Evolutionary conservation across 768 basidiomycete species (phyloP), one percentile per base, ranked within the genome.

Genomic region (Lanmaoa pseudosensibilis): DNA sequence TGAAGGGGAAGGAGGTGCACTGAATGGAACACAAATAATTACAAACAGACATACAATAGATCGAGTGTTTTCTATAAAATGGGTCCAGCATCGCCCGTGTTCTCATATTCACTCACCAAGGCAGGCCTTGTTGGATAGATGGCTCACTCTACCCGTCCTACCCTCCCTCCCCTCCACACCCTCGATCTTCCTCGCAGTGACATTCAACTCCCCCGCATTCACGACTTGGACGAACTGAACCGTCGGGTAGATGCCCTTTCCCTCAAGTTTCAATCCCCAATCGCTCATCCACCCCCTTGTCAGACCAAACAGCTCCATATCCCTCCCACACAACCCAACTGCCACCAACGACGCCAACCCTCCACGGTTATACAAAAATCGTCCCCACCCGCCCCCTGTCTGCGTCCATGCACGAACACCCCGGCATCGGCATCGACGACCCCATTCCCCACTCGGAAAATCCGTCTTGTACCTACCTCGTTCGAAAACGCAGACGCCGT

Each of bases 401-500:
- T 43, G 11, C 39, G 55, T 32, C 25, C 46, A 8, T 6, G 33
- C 40, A 32, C 34, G 5, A 37, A 57, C 36, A 13, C 15, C 6
- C 43, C 39, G 12, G 11, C 13, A 21, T 23, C 21, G 21, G 11
- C 62, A 2, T 52, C 65, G 46, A 51, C 60, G 12, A 1, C 54
- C 51, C 25, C 52, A 54, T 15, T 61, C 50, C 46, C 58, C 7
- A 47, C 65, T 27, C 59, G 58, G 38, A 70, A 74, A 67, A 55
- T 78, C 55, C 75, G 75, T 55, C 76, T 84, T 39, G 72, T 79
- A 21, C 80, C 80, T 5, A 81, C 82, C 57, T 61, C 78, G n/a
- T 63, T 84, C 43, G 81, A 80, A 32, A 69, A 77, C 16, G 85
- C 84, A 0, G 75, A 83, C 19, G 84, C 82, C 2, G 73, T 83